phyloP scores from a whole-genome alignment of 345 rosid genomes.

The Camelina laxa region DNA sequence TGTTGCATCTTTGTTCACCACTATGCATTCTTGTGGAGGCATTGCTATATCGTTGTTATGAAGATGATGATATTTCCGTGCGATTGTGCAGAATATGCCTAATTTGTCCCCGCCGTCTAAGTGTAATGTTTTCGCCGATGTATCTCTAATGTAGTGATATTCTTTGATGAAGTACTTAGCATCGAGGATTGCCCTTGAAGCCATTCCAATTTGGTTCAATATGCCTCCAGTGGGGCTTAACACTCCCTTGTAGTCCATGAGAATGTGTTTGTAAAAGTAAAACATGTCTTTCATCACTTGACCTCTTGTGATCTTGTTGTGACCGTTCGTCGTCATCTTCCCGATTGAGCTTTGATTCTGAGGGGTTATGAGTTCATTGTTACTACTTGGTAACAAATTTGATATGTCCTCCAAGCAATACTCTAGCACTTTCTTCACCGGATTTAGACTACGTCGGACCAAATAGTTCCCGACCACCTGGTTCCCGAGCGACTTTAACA shows the following conservation, averaged over 20 bases:
- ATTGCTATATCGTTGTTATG: conserved; percentile 36
- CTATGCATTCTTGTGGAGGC: conserved; percentile 70
- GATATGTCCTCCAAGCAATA: conserved; percentile 84
- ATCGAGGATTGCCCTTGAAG: conserved; percentile 73
- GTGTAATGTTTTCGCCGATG: conserved; percentile 39
- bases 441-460: conserved; percentile 86
- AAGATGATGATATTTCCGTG: conserved; percentile 42
- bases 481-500: conserved; percentile 88
- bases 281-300: conserved; percentile 73
- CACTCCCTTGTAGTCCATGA: conserved; percentile 61
- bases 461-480: conserved; percentile 85
- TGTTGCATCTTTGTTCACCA: conserved; percentile 64
- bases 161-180: conserved; percentile 74
- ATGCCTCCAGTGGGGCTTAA: conserved; percentile 47
- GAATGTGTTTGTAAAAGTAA: conserved; percentile 55
- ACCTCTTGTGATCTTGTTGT: conserved; percentile 59
- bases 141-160: conserved; percentile 43
- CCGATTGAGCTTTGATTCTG: conserved; percentile 50
- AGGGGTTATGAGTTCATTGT: conserved; percentile 46
- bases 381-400: conserved; percentile 49
- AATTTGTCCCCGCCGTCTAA: conserved; percentile 49
- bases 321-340: conserved; percentile 35
- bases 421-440: conserved; percentile 88
- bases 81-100: conserved; percentile 62
- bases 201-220: conserved; percentile 57